Evolutionary conservation across 2,329 filamentous ascomycete genomes (phyloP).

Genomic region (Aspergillus terreus): DNA sequence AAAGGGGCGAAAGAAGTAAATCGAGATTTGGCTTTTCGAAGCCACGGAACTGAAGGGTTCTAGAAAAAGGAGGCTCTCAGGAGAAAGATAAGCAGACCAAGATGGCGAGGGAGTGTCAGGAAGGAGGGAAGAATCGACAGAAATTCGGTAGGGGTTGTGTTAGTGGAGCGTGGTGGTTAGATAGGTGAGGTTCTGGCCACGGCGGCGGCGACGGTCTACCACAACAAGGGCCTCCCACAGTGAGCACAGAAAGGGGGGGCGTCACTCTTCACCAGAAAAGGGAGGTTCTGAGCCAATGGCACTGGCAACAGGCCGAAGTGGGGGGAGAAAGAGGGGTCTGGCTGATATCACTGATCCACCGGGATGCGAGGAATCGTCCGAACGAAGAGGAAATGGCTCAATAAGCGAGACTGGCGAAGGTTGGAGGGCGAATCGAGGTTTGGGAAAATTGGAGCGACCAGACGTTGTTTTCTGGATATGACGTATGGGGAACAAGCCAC

Average conservation of each 20-base stretch:
- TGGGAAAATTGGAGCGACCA: slow-evolving; percentile 19
- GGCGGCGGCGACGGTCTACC: slow-evolving; percentile 2
- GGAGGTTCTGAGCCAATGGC: slow-evolving; percentile 13
- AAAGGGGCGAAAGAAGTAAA: too few species aligned
- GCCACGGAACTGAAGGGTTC: too few species aligned
- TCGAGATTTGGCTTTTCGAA: too few species aligned
- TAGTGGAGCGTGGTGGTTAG: background rate
- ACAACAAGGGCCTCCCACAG: slow-evolving; percentile 2
- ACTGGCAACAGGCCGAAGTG: slow-evolving; percentile 8
- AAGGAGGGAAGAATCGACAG: background rate
- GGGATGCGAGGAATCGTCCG: slow-evolving; percentile 5
- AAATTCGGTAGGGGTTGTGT: background rate
- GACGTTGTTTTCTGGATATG: slow-evolving; percentile 27
- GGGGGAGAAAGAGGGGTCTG: slow-evolving; percentile 10
- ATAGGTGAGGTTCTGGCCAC: slow-evolving; percentile 5
- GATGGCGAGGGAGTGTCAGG: background rate
- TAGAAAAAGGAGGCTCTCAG: too few species aligned
- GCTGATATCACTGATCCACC: slow-evolving; percentile 21
- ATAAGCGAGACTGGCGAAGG: slow-evolving; percentile 7
- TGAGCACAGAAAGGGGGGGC: background rate
- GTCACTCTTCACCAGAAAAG: too few species aligned
- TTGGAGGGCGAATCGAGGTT: slow-evolving; percentile 13
- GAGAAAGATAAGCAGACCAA: background rate
- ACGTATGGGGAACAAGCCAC: slow-evolving; percentile 16
- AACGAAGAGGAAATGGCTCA: slow-evolving; percentile 10